Evolutionary conservation across 2,329 filamentous ascomycete species (phyloP).

Genomic region (Hypocreales sp.): DNA sequence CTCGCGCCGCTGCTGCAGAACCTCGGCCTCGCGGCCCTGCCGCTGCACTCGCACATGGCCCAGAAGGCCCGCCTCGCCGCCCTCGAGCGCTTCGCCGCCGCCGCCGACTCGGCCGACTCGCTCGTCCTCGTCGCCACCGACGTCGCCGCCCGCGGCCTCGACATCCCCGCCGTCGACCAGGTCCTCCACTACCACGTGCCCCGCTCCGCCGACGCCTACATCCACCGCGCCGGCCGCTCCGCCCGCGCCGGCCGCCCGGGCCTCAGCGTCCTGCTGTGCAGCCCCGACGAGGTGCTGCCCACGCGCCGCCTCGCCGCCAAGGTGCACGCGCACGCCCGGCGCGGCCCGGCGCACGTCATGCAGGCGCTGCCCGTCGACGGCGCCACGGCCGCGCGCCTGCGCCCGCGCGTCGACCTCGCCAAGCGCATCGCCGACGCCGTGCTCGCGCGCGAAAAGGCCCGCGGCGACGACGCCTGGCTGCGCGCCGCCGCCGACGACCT

Average conservation of each 20-base stretch:
- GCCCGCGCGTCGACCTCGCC: slow-evolving; percentile 62
- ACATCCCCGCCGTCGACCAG: slow-evolving; percentile 79
- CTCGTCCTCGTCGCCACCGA: slow-evolving; percentile 77
- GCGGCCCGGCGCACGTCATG: slow-evolving; percentile 46
- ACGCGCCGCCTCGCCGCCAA: slow-evolving; percentile 75
- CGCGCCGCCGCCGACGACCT: slow-evolving; percentile 76
- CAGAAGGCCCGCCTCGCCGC: slow-evolving; percentile 92
- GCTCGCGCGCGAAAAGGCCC: slow-evolving; percentile 76
- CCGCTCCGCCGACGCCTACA: slow-evolving; percentile 80
- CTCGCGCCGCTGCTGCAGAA: slow-evolving; percentile 73
- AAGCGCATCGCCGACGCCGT: slow-evolving; percentile 73
- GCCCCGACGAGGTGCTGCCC: slow-evolving; percentile 77
- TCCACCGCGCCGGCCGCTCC: slow-evolving; percentile 88
- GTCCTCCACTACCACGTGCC: slow-evolving; percentile 94
- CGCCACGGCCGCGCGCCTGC: slow-evolving; percentile 59
- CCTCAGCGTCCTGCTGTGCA: slow-evolving; percentile 74
- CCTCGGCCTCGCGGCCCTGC: slow-evolving; percentile 59
- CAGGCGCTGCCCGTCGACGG: slow-evolving; percentile 73
- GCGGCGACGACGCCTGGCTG: slow-evolving; percentile 73
- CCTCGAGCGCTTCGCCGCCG: slow-evolving; percentile 69
- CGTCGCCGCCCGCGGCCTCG: slow-evolving; percentile 82
- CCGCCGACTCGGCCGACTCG: slow-evolving; percentile 27
- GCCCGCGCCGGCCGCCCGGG: slow-evolving; percentile 68
- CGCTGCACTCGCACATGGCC: slow-evolving; percentile 84
- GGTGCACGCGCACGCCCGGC: slow-evolving; percentile 51